Percentiles rank a stretch among this genome's conserved stretches.
Conservation (phyloP, 1,284 basidiomycete genomes). For the Tilletia indica region DNA sequence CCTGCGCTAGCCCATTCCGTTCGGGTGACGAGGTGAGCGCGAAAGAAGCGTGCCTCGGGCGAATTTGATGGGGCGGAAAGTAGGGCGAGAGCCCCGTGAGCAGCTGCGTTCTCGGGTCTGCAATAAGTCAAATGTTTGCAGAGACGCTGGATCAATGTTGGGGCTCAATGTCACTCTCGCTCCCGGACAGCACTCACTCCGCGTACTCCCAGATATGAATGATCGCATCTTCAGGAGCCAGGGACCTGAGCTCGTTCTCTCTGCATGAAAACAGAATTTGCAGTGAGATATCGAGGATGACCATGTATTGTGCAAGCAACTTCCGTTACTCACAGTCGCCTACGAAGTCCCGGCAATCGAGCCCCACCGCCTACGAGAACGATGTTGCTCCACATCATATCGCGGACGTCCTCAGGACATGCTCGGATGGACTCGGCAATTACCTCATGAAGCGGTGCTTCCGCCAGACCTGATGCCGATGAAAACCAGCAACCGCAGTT, state of each 20-base stretch:
- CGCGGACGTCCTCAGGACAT: constrained; percentile 68
- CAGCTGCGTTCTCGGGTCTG: constrained; percentile 2
- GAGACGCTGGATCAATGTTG: no score
- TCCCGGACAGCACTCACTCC: background rate
- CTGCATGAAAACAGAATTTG: constrained; percentile 7
- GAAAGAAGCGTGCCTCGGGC: constrained; percentile 1
- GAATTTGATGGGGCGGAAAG: background rate
- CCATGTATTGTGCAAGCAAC: background rate
- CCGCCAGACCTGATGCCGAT: constrained; percentile 67
- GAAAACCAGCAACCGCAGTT: background rate
- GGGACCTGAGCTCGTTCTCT: constrained; percentile 29
- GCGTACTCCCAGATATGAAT: constrained; percentile 25
- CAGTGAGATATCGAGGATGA: background rate
- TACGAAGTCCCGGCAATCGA: constrained; percentile 70
- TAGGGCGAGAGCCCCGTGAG: background rate
- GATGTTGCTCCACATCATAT: constrained; percentile 91
- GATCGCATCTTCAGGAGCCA: constrained; percentile 34
- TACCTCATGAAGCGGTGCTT: constrained; percentile 73
- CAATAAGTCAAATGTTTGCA: no score
- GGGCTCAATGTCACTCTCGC: no score
- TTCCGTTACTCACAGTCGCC: constrained; percentile 64
- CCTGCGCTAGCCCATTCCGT: constrained; percentile 9
- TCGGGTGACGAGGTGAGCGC: constrained; percentile 1
- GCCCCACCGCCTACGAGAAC: constrained; percentile 81
- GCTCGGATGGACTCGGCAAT: constrained; percentile 71